Percentiles rank a stretch among this genome's conserved stretches.
Evolutionary conservation across 2,329 filamentous ascomycete genomes (phyloP).

Genomic region (Bimuria novae-zelandiae): DNA sequence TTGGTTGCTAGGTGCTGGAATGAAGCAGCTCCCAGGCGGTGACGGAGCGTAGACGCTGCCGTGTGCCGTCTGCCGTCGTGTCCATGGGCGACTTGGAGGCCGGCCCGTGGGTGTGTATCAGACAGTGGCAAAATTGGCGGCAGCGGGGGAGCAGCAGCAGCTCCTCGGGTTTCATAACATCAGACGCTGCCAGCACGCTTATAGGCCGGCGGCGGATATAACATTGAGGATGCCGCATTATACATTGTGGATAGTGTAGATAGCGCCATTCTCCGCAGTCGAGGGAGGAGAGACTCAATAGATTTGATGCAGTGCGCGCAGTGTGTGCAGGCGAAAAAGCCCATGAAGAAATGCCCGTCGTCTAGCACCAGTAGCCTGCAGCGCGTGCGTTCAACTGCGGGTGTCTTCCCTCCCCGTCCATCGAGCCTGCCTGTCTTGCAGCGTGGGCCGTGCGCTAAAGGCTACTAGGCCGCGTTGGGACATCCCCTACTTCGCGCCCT

Average conservation of each 20-base stretch:
- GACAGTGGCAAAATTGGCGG: neutral
- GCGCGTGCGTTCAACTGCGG: neutral
- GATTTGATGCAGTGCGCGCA: neutral
- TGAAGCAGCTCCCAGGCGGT: slow-evolving; percentile 1
- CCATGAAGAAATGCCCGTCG: no score
- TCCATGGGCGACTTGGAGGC: neutral
- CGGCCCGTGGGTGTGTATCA: neutral
- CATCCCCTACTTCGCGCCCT: slow-evolving; percentile 10
- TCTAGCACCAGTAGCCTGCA: no score
- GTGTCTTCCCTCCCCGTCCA: neutral
- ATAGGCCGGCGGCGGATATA: neutral
- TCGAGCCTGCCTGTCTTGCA: slow-evolving; percentile 28
- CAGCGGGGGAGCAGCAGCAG: neutral
- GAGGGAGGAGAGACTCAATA: no score
- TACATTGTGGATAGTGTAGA: neutral
- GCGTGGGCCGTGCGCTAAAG: slow-evolving; percentile 6
- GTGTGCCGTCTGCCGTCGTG: neutral
- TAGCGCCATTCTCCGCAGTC: no score
- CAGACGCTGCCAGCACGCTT: slow-evolving; percentile 3
- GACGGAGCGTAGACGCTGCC: neutral
- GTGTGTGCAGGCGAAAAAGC: no score
- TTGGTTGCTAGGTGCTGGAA: slow-evolving; percentile 17
- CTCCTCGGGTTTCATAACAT: slow-evolving; percentile 8
- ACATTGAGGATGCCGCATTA: neutral
- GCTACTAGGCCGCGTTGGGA: slow-evolving; percentile 3